Conservation (phyloP, 257 asterid genomes). For the Penstemon eatonii region DNA sequence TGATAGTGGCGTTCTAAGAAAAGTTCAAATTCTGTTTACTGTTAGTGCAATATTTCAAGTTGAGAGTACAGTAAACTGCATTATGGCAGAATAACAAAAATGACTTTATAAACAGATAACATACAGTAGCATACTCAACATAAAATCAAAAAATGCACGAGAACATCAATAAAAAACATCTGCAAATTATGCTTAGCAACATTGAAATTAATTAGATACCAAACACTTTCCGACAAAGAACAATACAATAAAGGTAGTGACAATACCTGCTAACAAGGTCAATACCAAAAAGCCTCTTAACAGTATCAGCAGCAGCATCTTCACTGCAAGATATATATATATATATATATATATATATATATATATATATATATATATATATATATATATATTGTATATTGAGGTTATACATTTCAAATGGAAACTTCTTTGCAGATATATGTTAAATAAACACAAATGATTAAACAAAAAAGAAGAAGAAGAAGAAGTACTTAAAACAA, state of each 20-base stretch:
- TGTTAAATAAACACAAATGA: conserved; percentile 4
- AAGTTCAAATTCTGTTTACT: background rate
- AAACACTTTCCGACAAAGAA: conserved; percentile 10
- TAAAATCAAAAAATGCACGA: background rate
- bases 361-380: conserved; percentile 18
- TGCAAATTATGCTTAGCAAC: conserved; percentile 7
- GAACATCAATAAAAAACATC: conserved; percentile 13
- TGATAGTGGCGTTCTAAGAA: background rate
- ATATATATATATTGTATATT: conserved; percentile 18
- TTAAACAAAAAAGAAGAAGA: background rate
- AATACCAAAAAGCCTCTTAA: conserved; percentile 82
- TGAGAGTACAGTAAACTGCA: background rate
- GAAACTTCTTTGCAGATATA: conserved; percentile 10
- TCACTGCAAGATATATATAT: conserved; percentile 59
- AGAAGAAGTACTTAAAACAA: background rate
- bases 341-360: conserved; percentile 22
- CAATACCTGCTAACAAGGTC: conserved; percentile 92
- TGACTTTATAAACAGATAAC: conserved; percentile 13
- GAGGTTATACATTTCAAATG: conserved; percentile 17
- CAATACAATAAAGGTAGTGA: conserved; percentile 16
- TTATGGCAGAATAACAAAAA: background rate
- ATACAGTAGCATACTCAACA: conserved; percentile 10
- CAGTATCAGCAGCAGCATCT: conserved; percentile 59
- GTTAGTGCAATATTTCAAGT: background rate
- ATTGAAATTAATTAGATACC: conserved; percentile 19